phyloP scores from a whole-genome alignment of 345 rosid species.

The Corymbia maculata region DNA sequence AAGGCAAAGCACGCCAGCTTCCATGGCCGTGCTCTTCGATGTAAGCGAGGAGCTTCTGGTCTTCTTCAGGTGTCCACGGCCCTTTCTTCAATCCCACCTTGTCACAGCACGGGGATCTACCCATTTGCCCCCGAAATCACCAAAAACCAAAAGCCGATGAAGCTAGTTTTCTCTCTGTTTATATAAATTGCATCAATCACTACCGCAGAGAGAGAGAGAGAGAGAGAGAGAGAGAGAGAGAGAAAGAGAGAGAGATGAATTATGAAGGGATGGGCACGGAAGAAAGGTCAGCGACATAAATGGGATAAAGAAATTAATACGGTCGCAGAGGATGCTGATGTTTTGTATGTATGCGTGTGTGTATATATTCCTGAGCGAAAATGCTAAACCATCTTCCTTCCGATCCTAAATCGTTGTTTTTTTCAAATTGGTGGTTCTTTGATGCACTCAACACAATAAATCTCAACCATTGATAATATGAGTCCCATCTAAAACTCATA shows the following conservation, averaged over 20 bases:
- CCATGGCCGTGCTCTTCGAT: slow-evolving; percentile 94
- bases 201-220: background rate
- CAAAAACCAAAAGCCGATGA: slow-evolving; percentile 1
- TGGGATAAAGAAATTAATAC: slow-evolving; percentile 21
- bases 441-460: no score
- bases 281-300: slow-evolving; percentile 37
- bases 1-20: slow-evolving; percentile 88
- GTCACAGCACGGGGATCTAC: slow-evolving; percentile 74
- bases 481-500: background rate
- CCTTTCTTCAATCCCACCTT: slow-evolving; percentile 91
- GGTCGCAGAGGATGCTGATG: background rate
- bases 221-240: background rate
- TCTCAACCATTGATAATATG: background rate
- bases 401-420: background rate
- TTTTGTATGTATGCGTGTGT: background rate
- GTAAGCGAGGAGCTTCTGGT: slow-evolving; percentile 83
- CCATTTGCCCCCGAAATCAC: slow-evolving; percentile 28
- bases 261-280: slow-evolving; percentile 17
- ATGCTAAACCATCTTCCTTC: background rate
- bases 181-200: background rate
- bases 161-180: slow-evolving; percentile 4
- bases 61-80: slow-evolving; percentile 96
- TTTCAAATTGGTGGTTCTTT: background rate
- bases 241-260: slow-evolving; percentile 6
- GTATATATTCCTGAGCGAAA: background rate